A percentile compares a stretch with the other conserved stretches of the same genome.
These are phyloP conservation scores for Friedmanniomyces endolithicus DNA, from an alignment of 495 filamentous ascomycete genomes.

Conservation along the genomic window DNA sequence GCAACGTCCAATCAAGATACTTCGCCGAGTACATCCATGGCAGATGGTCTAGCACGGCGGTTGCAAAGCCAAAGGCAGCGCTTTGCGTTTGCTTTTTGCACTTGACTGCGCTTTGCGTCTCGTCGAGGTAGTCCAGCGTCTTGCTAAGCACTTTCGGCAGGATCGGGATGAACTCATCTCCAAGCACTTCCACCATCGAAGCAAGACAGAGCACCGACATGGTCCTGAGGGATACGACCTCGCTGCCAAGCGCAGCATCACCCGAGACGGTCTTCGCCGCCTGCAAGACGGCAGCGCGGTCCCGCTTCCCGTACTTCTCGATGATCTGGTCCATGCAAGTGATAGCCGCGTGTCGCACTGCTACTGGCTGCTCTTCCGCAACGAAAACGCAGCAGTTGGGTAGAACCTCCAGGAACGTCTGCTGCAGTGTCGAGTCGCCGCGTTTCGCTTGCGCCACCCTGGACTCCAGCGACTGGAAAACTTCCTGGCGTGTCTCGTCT, in stretches of 20 bases:
- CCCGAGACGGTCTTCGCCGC: conserved; percentile 68
- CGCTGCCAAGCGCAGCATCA: conserved; percentile 56
- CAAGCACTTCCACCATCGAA: conserved; percentile 75
- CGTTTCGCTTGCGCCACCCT: conserved; percentile 58
- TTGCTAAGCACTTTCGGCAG: conserved; percentile 61
- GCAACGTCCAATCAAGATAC: conserved; percentile 57
- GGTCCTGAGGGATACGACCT: conserved; percentile 57
- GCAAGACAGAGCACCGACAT: conserved; percentile 80
- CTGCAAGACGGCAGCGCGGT: conserved; percentile 48
- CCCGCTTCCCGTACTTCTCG: conserved; percentile 83
- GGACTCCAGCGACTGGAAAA: conserved; percentile 63
- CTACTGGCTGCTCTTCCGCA: conserved; percentile 47
- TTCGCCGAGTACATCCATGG: conserved; percentile 72
- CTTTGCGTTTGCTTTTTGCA: conserved; percentile 57
- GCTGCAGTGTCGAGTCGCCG: conserved; percentile 34
- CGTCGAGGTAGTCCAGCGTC: conserved; percentile 53
- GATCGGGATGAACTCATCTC: conserved; percentile 69
- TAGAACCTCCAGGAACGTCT: conserved; percentile 52
- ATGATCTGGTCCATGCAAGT: conserved; percentile 80
- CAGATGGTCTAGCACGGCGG: conserved; percentile 62
- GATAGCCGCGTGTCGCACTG: conserved; percentile 69
- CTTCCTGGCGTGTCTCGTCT: conserved; percentile 59
- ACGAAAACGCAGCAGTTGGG: conserved; percentile 63
- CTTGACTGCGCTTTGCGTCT: conserved; percentile 42
- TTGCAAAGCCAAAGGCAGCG: conserved; percentile 65